Evolutionary conservation across 208 protist genomes (phyloP), one percentile per base, ranked within the genome.

Genomic region (Trichomonas tenax): DNA sequence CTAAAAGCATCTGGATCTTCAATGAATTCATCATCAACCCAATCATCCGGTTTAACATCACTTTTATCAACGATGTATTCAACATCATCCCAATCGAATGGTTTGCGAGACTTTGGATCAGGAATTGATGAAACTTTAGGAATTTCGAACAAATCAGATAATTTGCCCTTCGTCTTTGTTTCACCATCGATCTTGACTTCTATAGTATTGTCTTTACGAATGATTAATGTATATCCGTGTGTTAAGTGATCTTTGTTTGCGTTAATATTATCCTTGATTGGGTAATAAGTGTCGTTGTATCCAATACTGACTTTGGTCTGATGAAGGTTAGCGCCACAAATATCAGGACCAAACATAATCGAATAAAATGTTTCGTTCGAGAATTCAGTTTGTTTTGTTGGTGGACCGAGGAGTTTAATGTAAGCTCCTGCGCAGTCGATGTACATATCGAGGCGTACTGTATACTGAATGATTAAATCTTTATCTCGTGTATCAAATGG

Each of bases 331-430:
- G 82, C 82, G 15, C 82, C 86, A 51, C 86, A 93, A 36, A 93
- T 93, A 93, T 93, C 86, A 34, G 86, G 86, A 11, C 86, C 86
- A 38, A 93, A 93, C 86, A 93, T 93, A 38, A 93, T 93, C 9
- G 44, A 93, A 51, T 93, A 51, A 21, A 38, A 8, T 11, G 86
- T 36, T 93, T 93, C 86, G 82, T 89, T 89, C 9, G 38, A 46
- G 9, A 89, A 89, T 31, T 89, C 14, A 17, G 15, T 31, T 46
- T 31, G 40, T 8, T 89, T 40, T n/a, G 9, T 46, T 8, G 14
- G 14, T 31, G 82, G 38, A 31, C 38, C 38, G 21, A 89, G 40
- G 10, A 89, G 23, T 46, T 89, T 89, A 38, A 89, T 89, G 26
- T 89, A 89, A 10, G 17, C 31, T 31, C 82, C 82, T 46, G 82